phyloP scores from a whole-genome alignment of 106 monocot species.

The Acorus gramineus region DNA sequence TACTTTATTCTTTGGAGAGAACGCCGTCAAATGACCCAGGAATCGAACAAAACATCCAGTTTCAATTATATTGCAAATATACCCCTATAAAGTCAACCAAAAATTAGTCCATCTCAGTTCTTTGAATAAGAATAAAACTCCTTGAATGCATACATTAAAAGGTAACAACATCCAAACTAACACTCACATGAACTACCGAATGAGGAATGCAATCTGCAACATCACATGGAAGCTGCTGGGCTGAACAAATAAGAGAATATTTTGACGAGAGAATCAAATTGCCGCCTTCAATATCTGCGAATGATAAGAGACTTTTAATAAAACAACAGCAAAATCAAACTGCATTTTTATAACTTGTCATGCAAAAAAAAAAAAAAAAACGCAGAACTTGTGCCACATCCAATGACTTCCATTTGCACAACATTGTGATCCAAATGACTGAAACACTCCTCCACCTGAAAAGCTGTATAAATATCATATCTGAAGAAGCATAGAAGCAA shows the following conservation, averaged over 20 bases:
- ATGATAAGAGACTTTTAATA: not conserved
- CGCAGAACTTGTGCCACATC: too few species aligned
- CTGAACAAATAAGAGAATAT: conserved; percentile 53
- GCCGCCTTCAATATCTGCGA: conserved; percentile 56
- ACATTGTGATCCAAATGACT: too few species aligned
- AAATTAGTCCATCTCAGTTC: not conserved
- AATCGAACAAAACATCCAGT: conserved; percentile 90
- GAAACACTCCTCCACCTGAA: too few species aligned
- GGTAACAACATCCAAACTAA: not conserved
- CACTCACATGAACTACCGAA: conserved; percentile 57
- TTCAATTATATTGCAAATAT: conserved; percentile 85
- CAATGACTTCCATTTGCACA: too few species aligned
- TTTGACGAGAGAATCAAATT: conserved; percentile 89
- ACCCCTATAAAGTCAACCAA: conserved; percentile 43
- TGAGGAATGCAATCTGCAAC: conserved; percentile 32
- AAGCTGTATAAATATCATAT: too few species aligned
- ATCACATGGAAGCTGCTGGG: conserved; percentile 53
- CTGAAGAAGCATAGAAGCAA: too few species aligned
- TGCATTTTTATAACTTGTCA: too few species aligned
- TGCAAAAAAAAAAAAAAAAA: too few species aligned
- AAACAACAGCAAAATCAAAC: not conserved
- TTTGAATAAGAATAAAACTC: too few species aligned
- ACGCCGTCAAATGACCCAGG: conserved; percentile 89
- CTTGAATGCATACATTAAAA: not conserved
- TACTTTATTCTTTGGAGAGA: conserved; percentile 70